Conservation (phyloP, 2,329 filamentous ascomycete species). For the Colletotrichum truncatum region DNA sequence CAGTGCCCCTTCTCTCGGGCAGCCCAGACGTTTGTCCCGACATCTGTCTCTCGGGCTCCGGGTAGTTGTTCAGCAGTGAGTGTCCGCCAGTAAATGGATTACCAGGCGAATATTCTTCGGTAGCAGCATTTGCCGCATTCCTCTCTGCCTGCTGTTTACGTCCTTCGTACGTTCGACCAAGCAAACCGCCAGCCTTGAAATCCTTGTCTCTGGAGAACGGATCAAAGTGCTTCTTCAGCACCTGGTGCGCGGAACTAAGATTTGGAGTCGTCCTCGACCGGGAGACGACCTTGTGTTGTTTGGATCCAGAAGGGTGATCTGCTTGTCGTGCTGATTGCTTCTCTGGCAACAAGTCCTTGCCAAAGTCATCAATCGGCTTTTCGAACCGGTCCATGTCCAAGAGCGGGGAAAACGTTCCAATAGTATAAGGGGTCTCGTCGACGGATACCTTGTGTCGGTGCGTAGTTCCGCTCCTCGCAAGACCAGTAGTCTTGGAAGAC, state of each 20-base stretch:
- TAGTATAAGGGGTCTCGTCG: conserved; percentile 66
- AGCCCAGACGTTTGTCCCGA: conserved; percentile 47
- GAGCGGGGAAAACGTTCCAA: conserved; percentile 75
- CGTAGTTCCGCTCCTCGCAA: conserved; percentile 39
- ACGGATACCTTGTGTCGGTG: conserved; percentile 51
- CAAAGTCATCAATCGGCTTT: conserved; percentile 59
- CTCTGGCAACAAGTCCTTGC: conserved; percentile 50
- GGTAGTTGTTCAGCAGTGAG: conserved; percentile 59
- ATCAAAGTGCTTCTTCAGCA: conserved; percentile 15
- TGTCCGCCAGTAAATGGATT: conserved; percentile 29
- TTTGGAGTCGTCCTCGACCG: conserved; percentile 21
- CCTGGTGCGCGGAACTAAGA: conserved; percentile 7
- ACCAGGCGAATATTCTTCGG: conserved; percentile 6
- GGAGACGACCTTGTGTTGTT: conserved; percentile 12
- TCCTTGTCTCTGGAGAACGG: conserved; percentile 44
- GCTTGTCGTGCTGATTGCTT: conserved; percentile 10
- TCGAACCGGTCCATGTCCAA: conserved; percentile 70
- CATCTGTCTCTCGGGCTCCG: conserved; percentile 37
- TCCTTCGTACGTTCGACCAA: conserved; percentile 59
- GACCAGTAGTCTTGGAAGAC: conserved; percentile 40
- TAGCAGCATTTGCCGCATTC: conserved; percentile 30
- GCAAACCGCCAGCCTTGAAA: conserved; percentile 61
- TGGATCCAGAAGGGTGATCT: conserved; percentile 8
- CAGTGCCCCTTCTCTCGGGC: conserved; percentile 42
- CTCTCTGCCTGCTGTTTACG: conserved; percentile 50